phyloP scores from a whole-genome alignment of 768 basidiomycete species.

The Mycena capillaripes region DNA sequence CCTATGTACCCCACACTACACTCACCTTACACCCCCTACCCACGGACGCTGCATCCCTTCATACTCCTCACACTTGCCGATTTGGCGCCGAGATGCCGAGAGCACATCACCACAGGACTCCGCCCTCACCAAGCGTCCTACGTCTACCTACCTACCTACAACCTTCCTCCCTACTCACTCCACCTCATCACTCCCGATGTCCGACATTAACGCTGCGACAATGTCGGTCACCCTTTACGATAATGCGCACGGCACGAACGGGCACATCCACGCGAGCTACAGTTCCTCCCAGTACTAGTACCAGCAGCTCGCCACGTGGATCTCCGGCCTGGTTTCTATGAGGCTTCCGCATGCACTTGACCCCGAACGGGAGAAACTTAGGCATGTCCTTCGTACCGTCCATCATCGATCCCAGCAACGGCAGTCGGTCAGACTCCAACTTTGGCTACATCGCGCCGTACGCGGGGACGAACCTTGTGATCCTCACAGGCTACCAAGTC shows the following conservation, averaged over 20 bases:
- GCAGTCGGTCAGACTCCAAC: conserved; percentile 37
- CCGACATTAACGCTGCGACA: conserved; percentile 24
- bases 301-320: conserved; percentile 33
- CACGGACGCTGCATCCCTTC: too few species aligned
- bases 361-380: conserved; percentile 31
- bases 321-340: conserved; percentile 34
- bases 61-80: too few species aligned
- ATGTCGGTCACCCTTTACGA: conserved; percentile 28
- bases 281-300: conserved; percentile 36
- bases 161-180: too few species aligned
- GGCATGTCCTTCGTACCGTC: conserved; percentile 36
- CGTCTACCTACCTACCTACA: too few species aligned
- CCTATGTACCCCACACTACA: too few species aligned
- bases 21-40: too few species aligned
- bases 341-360: conserved; percentile 29
- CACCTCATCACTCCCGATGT: conserved; percentile 23
- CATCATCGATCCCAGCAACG: conserved; percentile 35
- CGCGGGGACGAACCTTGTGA: conserved; percentile 29
- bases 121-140: too few species aligned
- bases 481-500: conserved; percentile 36
- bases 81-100: too few species aligned
- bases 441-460: conserved; percentile 37
- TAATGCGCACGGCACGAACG: conserved; percentile 31
- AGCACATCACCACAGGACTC: too few species aligned
- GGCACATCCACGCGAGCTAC: conserved; percentile 36